phyloP scores from a whole-genome alignment of 257 asterid species.

The Petrea volubilis region DNA sequence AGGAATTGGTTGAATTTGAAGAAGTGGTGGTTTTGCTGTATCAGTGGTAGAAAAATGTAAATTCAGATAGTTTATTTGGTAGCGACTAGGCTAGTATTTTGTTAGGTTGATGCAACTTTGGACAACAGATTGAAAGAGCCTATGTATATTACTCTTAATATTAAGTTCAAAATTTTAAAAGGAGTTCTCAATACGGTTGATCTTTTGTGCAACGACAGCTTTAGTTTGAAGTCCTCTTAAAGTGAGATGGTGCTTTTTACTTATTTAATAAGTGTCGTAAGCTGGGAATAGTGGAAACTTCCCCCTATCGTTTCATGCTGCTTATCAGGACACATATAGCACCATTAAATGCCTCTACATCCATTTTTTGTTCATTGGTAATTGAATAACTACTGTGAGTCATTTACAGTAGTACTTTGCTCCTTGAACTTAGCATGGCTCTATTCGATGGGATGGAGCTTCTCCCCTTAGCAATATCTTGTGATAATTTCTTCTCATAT shows the following conservation, averaged over 20 bases:
- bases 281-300: neutral
- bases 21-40: neutral
- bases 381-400: neutral
- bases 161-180: neutral
- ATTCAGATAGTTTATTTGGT: neutral
- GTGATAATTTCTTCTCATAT: neutral
- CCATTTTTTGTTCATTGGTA: neutral
- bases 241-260: constrained; percentile 8
- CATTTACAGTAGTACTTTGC: neutral
- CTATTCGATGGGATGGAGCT: neutral
- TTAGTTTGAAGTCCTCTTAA: constrained; percentile 14
- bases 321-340: neutral
- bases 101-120: neutral
- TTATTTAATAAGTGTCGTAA: neutral
- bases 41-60: neutral
- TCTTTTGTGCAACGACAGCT: neutral
- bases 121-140: constrained; percentile 9
- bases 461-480: neutral
- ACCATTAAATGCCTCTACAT: neutral
- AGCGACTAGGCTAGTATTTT: neutral
- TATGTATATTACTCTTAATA: neutral
- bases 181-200: neutral
- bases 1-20: neutral
- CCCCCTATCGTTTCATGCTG: neutral
- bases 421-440: constrained; percentile 8